Evolutionary conservation across 208 protist genomes (phyloP), one percentile per base, ranked within the genome.

Genomic region (Leishmania martiniquensis): DNA sequence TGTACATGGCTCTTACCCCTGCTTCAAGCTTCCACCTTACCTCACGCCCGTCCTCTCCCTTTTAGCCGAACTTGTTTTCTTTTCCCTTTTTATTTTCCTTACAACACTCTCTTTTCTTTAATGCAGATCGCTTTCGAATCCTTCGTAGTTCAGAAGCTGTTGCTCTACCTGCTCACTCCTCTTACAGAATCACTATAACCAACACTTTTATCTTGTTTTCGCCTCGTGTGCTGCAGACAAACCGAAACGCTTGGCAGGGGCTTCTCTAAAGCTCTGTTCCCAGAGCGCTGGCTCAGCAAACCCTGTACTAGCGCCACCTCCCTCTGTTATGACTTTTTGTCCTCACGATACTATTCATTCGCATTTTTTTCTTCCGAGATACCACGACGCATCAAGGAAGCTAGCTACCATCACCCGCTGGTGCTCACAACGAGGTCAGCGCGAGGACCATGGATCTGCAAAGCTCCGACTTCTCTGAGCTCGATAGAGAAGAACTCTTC

Each of bases 111-210:
- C 63, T 76, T 82, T 32, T 54, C 73, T 3, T 98, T 90, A 83
- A 77, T 77, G 17, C 89, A 99, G 12, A 88, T 42, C 3, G 82
- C 83, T 59, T 75, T 80, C n/a, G 85, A 98, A 22, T 99, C 99
- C 87, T 87, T 98, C 65, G 88, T 98, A 34, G 5, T 25, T 13
- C 29, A 2, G n/a, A 7, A 37, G 22, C 52, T 15, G 0, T 60
- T 12, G 29, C n/a, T 34, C n/a, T 17, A 9, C 7, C 55, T 34
- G 10, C 10, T 20, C n/a, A 62, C 34, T 34, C 10, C n/a, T 34
- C 55, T 62, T 9, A 4, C 0, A 15, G n/a, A 29, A 17, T 1
- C 12, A 37, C n/a, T 62, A 20, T 34, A 62, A 20, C n/a, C 7
- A 2, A 34, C 12, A 9, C 55, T 34, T 34, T 34, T 34, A 3